Percentiles rank a stretch among this genome's conserved stretches.
phyloP scores from a whole-genome alignment of 768 basidiomycete genomes.

The Roridomyces roridus region DNA sequence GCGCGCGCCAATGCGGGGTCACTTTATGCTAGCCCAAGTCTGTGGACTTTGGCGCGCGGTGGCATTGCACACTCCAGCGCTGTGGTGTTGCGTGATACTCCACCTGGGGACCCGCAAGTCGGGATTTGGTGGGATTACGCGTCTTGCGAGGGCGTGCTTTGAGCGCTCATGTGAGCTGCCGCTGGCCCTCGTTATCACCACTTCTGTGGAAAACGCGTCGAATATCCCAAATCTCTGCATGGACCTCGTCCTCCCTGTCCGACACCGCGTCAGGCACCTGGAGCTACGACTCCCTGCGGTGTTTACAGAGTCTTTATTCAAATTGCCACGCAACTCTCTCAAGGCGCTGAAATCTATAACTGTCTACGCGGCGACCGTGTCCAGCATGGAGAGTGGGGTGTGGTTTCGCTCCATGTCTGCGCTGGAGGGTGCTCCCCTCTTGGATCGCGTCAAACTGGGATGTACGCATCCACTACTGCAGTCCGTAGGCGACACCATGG shows the following conservation, averaged over 20 bases:
- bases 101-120: constrained; percentile 10
- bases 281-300: constrained; percentile 5
- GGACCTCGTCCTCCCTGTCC: constrained; percentile 21
- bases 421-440: constrained; percentile 13
- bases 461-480: neutral
- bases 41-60: constrained; percentile 41
- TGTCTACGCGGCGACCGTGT: neutral
- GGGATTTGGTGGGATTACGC: constrained; percentile 3
- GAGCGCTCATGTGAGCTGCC: constrained; percentile 21
- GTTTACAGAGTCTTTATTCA: constrained; percentile 21
- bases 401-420: constrained; percentile 24
- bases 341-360: constrained; percentile 10
- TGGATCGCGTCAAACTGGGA: constrained; percentile 11
- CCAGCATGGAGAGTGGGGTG: neutral
- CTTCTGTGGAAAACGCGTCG: neutral
- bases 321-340: constrained; percentile 16
- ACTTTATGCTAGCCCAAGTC: constrained; percentile 42
- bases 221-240: constrained; percentile 14
- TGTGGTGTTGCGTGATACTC: constrained; percentile 33
- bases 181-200: constrained; percentile 12
- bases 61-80: constrained; percentile 35
- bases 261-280: constrained; percentile 22
- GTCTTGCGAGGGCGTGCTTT: constrained; percentile 14
- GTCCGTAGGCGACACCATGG: too few relatives aligned
- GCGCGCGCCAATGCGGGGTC: constrained; percentile 27